Evolutionary conservation across 139 green algal species (phyloP), one percentile per base, ranked within the genome.

Genomic region (Asterochloris sp.): DNA sequence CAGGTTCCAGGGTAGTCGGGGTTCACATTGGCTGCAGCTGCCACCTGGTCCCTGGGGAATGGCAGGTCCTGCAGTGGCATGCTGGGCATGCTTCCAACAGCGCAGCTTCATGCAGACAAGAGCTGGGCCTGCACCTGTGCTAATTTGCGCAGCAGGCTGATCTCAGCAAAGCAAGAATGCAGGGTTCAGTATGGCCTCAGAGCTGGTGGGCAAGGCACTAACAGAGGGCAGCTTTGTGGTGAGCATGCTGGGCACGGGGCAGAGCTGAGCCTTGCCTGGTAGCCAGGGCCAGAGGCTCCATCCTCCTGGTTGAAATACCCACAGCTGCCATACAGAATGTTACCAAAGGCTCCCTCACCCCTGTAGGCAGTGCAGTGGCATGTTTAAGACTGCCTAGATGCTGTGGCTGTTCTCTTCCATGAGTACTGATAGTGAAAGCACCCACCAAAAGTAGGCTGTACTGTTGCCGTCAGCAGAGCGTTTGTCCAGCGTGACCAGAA

Each of bases 1-100:
- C 87, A 91, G 38, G 77, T 85, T 62, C 85, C 87, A 16, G 81
- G 82, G 76, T 87, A 89, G 66, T 91, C 87, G 10, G 60, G 78
- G 78, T 89, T 84, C 38, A 77, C 77, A 29, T 88, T 80, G 60
- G 82, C 83, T 14, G 83, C 9, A 1, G 82, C 82, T 14, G 79
- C 74, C 10, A 88, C 73, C 19, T 73, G n/a, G 60, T 73, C 73
- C 21, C 62, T 77, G 69, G 66, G 61, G 29, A 81, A 83, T 26
- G 62, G 62, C 27, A 81, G 47, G 83, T 86, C 73, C 27, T 62
- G 23, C n/a, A 73, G 74, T 0, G 69, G 73, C 54, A 79, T 10
- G 60, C 38, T 21, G 60, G 73, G 27, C 24, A 16, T 13, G 26
- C 28, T 24, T 0, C 69, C 38, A 54, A 6, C 38, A 10, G 38